phyloP scores from a whole-genome alignment of 2,329 filamentous ascomycete genomes.

The Penicillium paneum region DNA sequence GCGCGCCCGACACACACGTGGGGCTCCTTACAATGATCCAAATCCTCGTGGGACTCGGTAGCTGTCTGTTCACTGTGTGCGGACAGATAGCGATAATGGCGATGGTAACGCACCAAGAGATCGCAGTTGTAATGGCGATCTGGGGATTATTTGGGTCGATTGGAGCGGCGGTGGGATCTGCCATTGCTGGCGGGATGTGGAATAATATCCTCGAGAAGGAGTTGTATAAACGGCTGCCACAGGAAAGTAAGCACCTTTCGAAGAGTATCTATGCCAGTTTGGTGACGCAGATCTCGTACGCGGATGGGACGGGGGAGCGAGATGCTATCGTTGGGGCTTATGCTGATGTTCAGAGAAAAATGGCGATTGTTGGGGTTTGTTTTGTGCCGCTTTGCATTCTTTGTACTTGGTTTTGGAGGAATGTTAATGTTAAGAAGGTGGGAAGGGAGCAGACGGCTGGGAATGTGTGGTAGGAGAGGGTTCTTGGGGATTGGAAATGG shows the following conservation, averaged over 20 bases:
- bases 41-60: constrained; percentile 7
- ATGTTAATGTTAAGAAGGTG: constrained; percentile 11
- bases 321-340: constrained; percentile 48
- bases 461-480: not conserved
- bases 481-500: not conserved
- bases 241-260: constrained; percentile 5
- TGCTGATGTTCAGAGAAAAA: constrained; percentile 46
- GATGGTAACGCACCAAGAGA: constrained; percentile 8
- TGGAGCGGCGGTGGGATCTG: constrained; percentile 4
- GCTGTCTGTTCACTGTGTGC: constrained; percentile 6
- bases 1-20: constrained; percentile 4
- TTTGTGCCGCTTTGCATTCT: constrained; percentile 8
- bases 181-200: constrained; percentile 11
- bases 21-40: constrained; percentile 8
- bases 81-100: constrained; percentile 10
- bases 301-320: constrained; percentile 41
- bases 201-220: constrained; percentile 6
- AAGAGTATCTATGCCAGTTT: constrained; percentile 6
- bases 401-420: constrained; percentile 11
- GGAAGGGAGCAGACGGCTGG: constrained; percentile 7
- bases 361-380: constrained; percentile 39
- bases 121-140: constrained; percentile 5
- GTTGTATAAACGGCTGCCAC: constrained; percentile 1
- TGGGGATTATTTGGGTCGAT: constrained; percentile 9
- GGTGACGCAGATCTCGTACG: constrained; percentile 31